phyloP scores from a whole-genome alignment of 345 rosid species.

The Rhizophora apiculata region DNA sequence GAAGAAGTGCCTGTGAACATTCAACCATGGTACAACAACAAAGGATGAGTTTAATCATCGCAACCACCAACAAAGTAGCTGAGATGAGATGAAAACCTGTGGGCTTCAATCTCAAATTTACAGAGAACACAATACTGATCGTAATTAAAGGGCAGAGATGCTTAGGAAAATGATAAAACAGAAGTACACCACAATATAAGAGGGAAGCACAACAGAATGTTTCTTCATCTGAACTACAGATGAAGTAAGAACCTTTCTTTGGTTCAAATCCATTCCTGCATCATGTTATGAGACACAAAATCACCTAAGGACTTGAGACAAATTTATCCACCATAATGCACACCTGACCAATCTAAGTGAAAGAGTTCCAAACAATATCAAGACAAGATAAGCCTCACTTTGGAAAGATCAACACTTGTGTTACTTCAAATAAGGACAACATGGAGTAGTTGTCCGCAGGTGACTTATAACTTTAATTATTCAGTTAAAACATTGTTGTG shows the following conservation, averaged over 20 bases:
- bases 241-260: neutral
- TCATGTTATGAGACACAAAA: too few species aligned
- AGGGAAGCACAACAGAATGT: neutral
- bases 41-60: too few species aligned
- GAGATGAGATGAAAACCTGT: neutral
- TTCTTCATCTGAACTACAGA: neutral
- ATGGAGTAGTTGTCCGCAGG: neutral
- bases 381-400: neutral
- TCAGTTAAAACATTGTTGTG: neutral
- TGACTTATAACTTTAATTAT: neutral
- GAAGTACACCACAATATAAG: neutral
- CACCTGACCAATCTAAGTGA: neutral
- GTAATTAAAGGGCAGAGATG: neutral
- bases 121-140: neutral
- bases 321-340: neutral
- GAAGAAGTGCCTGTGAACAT: conserved; percentile 27
- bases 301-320: conserved; percentile 1
- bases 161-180: neutral
- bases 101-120: neutral
- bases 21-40: neutral
- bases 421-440: neutral
- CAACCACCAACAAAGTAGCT: too few species aligned
- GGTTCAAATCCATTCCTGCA: neutral
- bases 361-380: neutral
- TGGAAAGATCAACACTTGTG: neutral